Evolutionary conservation across 371 early-diverging fungal genomes (phyloP).

Genomic region (Haplosporangium sp.): DNA sequence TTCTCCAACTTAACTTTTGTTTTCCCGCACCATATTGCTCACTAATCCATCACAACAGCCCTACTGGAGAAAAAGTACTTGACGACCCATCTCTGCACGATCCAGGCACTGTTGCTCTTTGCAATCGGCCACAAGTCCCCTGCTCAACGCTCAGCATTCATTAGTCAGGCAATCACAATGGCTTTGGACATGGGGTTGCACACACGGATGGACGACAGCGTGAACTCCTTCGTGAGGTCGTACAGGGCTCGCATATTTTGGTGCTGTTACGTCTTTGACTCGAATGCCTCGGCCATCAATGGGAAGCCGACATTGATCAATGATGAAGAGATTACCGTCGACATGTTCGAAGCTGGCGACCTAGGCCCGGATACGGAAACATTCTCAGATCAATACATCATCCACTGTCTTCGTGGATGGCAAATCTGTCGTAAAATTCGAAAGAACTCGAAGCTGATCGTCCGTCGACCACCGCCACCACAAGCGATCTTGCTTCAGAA

Average conservation of each 20-base stretch:
- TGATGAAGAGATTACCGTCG: conserved; percentile 45
- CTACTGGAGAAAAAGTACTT: conserved; percentile 46
- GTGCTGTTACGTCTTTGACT: conserved; percentile 49
- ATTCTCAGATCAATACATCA: conserved; percentile 49
- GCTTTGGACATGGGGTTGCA: conserved; percentile 51
- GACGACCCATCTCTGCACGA: conserved; percentile 50
- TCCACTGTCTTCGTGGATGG: conserved; percentile 47
- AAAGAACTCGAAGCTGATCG: conserved; percentile 45
- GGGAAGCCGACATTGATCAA: conserved; percentile 50
- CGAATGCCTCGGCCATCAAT: conserved; percentile 43
- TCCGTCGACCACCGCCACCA: conserved; percentile 19
- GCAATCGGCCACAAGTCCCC: conserved; percentile 53
- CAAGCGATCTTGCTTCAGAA: conserved; percentile 30
- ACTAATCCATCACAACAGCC: conserved; percentile 4
- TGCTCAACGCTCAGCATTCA: conserved; percentile 51
- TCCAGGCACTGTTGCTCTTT: conserved; percentile 44
- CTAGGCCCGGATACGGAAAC: conserved; percentile 41
- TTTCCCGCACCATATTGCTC: not conserved
- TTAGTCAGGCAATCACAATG: conserved; percentile 53
- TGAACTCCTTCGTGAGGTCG: conserved; percentile 18
- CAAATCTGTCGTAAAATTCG: conserved; percentile 50
- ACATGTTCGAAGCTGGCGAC: conserved; percentile 27
- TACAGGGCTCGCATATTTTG: conserved; percentile 48
- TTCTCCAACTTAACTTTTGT: not conserved
- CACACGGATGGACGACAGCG: conserved; percentile 20